Evolutionary conservation across 1,139 yeast species (phyloP).

Genomic region (Blastobotrys apis): DNA sequence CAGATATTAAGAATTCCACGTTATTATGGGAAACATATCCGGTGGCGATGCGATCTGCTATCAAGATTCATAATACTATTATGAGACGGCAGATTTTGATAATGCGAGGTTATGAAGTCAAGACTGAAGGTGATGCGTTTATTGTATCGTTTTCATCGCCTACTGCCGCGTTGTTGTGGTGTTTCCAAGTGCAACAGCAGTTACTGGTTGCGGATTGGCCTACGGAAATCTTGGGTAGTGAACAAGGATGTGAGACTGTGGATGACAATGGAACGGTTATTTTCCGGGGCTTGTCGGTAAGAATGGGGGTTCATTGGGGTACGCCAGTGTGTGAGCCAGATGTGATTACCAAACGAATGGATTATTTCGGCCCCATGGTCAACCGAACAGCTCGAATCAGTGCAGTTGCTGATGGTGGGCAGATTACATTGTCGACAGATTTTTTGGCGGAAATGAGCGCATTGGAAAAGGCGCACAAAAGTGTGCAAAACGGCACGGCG

Average conservation of each 20-base stretch:
- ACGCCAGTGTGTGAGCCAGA: slow-evolving; percentile 94
- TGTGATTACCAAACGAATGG: slow-evolving; percentile 95
- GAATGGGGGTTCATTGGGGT: slow-evolving; percentile 99
- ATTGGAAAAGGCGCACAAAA: slow-evolving; percentile 51
- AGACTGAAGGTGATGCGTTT: slow-evolving; percentile 98
- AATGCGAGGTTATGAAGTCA: slow-evolving; percentile 96
- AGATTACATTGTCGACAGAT: slow-evolving; percentile 80
- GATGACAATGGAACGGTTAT: slow-evolving; percentile 59
- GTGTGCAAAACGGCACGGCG: slow-evolving; percentile 40
- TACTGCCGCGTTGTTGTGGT: slow-evolving; percentile 87
- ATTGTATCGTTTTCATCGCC: slow-evolving; percentile 98
- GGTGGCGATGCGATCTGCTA: slow-evolving; percentile 93
- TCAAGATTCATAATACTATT: slow-evolving; percentile 84
- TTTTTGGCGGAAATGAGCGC: slow-evolving; percentile 67
- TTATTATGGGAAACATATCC: slow-evolving; percentile 91
- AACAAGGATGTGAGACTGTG: slow-evolving; percentile 79
- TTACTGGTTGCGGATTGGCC: slow-evolving; percentile 92
- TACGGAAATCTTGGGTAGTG: slow-evolving; percentile 77
- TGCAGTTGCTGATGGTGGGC: slow-evolving; percentile 98
- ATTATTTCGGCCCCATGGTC: slow-evolving; percentile 98
- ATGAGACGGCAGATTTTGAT: slow-evolving; percentile 93
- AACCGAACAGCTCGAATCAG: slow-evolving; percentile 91
- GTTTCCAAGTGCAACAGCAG: slow-evolving; percentile 87
- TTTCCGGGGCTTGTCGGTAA: slow-evolving; percentile 84
- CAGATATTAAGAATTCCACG: slow-evolving; percentile 95